Percentiles rank a stretch among this genome's conserved stretches.
Conservation (phyloP, 805 yeast species). For the Ogataea ramenticola region DNA sequence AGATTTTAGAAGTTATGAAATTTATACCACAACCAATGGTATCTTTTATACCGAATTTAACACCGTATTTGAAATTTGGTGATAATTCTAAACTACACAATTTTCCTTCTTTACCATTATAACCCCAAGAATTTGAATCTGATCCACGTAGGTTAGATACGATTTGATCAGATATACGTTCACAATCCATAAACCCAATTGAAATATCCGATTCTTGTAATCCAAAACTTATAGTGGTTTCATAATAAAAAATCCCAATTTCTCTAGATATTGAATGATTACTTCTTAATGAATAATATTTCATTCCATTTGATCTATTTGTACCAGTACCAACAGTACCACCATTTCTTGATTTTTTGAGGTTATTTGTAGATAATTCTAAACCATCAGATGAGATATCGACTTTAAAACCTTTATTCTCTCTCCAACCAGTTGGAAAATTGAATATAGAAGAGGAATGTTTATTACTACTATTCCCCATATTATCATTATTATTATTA, state of each 20-base stretch:
- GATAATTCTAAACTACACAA: slow-evolving; percentile 30
- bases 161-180: background rate
- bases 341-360: slow-evolving; percentile 7
- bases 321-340: slow-evolving; percentile 5
- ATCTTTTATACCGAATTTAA: slow-evolving; percentile 50
- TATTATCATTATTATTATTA: background rate
- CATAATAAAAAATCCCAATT: slow-evolving; percentile 45
- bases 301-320: slow-evolving; percentile 5
- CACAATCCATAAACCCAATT: slow-evolving; percentile 35
- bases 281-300: slow-evolving; percentile 22
- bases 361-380: slow-evolving; percentile 16
- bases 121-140: slow-evolving; percentile 43
- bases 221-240: slow-evolving; percentile 32
- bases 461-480: background rate
- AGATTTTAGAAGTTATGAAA: slow-evolving; percentile 53
- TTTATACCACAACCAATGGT: slow-evolving; percentile 81
- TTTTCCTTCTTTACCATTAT: slow-evolving; percentile 45
- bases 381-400: slow-evolving; percentile 16
- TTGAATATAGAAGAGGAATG: slow-evolving; percentile 7
- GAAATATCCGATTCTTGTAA: slow-evolving; percentile 33
- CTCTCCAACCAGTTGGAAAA: slow-evolving; percentile 22
- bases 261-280: slow-evolving; percentile 29
- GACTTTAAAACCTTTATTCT: slow-evolving; percentile 11
- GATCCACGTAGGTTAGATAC: slow-evolving; percentile 37
- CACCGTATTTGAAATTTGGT: slow-evolving; percentile 29